phyloP scores from a whole-genome alignment of 2,329 filamentous ascomycete species.

The Exophiala oligosperma region DNA sequence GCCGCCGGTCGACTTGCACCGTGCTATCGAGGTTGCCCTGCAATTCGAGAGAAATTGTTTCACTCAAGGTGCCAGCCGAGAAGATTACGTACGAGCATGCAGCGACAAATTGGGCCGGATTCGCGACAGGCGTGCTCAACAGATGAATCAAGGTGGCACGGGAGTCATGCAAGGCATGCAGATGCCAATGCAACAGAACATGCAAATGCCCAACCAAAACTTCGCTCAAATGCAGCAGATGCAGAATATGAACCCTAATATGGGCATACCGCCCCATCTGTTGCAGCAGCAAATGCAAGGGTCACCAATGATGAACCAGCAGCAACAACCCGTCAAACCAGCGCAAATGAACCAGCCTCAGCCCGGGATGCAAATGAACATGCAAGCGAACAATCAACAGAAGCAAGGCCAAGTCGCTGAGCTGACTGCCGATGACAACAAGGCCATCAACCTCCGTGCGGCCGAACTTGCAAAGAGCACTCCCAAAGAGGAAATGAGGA shows the following conservation, averaged over 20 bases:
- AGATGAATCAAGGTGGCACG: conserved; percentile 30
- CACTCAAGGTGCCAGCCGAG: conserved; percentile 36
- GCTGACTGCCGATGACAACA: conserved; percentile 44
- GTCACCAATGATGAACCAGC: conserved; percentile 47
- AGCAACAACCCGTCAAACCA: conserved; percentile 29
- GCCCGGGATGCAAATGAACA: conserved; percentile 17
- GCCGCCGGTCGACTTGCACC: conserved; percentile 40
- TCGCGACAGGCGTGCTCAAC: conserved; percentile 45
- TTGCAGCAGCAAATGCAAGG: conserved; percentile 53
- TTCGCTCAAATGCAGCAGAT: conserved; percentile 35
- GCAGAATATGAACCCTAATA: conserved; percentile 37
- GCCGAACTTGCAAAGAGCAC: conserved; percentile 49
- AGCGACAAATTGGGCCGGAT: conserved; percentile 47
- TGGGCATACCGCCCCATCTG: conserved; percentile 45
- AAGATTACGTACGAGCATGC: conserved; percentile 46
- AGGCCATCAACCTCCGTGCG: conserved; percentile 45
- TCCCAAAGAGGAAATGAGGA: conserved; percentile 46
- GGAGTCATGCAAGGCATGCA: conserved; percentile 39
- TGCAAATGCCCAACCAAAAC: conserved; percentile 38
- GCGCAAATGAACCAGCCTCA: conserved; percentile 26
- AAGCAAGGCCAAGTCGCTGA: conserved; percentile 27
- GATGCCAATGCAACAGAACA: conserved; percentile 33
- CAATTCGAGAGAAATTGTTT: conserved; percentile 49
- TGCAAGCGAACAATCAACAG: conserved; percentile 33
- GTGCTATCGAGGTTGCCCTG: conserved; percentile 42